These are phyloP conservation scores for Coriolopsis trogii DNA, from an alignment of 1,284 basidiomycete species.

Conservation along the genomic window DNA sequence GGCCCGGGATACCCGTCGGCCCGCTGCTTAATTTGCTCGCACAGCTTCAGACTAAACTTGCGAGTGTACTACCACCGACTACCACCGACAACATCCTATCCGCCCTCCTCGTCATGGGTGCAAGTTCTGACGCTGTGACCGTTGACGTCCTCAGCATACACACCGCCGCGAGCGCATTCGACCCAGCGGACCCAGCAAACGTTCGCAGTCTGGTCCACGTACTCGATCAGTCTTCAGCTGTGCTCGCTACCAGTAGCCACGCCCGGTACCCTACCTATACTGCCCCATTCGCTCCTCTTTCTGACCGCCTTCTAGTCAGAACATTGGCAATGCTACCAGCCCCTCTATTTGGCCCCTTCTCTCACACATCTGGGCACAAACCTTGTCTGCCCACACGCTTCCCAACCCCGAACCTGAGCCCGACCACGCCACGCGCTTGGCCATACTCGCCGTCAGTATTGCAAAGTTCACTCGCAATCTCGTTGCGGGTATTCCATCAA, in stretches of 20 bases:
- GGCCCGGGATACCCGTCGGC: slow-evolving; percentile 1
- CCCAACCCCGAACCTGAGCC: slow-evolving; percentile 37
- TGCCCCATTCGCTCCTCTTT: not conserved
- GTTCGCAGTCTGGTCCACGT: slow-evolving; percentile 32
- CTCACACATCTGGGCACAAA: slow-evolving; percentile 55
- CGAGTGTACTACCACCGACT: not conserved
- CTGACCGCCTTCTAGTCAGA: slow-evolving; percentile 35
- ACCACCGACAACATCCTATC: slow-evolving; percentile 1
- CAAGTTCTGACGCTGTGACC: not conserved
- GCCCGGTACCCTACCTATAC: slow-evolving; percentile 42
- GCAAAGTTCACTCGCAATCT: slow-evolving; percentile 79
- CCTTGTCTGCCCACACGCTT: slow-evolving; percentile 44
- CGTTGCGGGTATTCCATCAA: slow-evolving; percentile 64
- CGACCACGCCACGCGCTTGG: slow-evolving; percentile 33
- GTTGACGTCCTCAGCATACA: slow-evolving; percentile 10
- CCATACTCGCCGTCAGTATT: slow-evolving; percentile 48
- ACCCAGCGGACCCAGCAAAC: slow-evolving; percentile 11
- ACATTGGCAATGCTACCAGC: slow-evolving; percentile 44
- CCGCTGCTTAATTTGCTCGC: not conserved
- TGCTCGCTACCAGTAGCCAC: slow-evolving; percentile 46
- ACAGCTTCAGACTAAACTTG: not conserved
- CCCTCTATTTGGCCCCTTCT: slow-evolving; percentile 58
- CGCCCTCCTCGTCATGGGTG: slow-evolving; percentile 10
- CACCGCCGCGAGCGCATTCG: slow-evolving; percentile 6
- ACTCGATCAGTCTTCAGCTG: slow-evolving; percentile 48